Percentiles rank a stretch among this genome's conserved stretches.
Evolutionary conservation across 1,284 basidiomycete species (phyloP).

Genomic region (Pulveroboletus ridleyi): DNA sequence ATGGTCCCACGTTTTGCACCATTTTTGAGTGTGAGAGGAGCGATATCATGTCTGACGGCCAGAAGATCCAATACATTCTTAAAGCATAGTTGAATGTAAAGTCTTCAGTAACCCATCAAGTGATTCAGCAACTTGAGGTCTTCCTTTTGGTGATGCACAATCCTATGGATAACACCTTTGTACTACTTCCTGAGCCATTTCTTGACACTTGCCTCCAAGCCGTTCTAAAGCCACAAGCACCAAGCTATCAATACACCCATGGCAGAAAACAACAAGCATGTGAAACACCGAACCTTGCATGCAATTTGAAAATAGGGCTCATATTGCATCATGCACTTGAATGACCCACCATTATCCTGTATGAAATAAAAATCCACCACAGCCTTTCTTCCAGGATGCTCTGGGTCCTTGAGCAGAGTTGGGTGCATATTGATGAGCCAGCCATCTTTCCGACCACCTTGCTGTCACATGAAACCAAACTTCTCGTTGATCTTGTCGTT

Average conservation of each 20-base stretch:
- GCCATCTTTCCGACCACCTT: conserved; percentile 78
- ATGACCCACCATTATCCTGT: conserved; percentile 95
- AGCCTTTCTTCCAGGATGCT: conserved; percentile 82
- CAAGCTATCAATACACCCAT: conserved; percentile 5
- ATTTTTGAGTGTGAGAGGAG: conserved; percentile 91
- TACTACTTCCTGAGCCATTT: conserved; percentile 97
- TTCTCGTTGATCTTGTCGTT: conserved; percentile 94
- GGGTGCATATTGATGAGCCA: conserved; percentile 99
- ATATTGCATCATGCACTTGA: conserved; percentile 93
- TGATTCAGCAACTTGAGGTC: conserved; percentile 98
- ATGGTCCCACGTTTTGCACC: conserved; percentile 95
- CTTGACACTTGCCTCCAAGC: conserved; percentile 91
- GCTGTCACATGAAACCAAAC: conserved; percentile 85
- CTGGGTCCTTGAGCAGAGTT: conserved; percentile 88
- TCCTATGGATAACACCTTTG: conserved; percentile 84
- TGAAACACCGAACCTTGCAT: conserved; percentile 71
- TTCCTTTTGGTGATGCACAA: conserved; percentile 88
- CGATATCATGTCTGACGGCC: conserved; percentile 85
- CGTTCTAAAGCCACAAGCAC: conserved; percentile 54
- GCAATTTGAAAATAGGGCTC: conserved; percentile 96
- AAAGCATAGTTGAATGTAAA: conserved; percentile 92
- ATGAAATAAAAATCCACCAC: conserved; percentile 99
- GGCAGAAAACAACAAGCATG: background rate
- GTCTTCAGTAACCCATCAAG: conserved; percentile 88
- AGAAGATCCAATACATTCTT: conserved; percentile 94